Conservation (phyloP, 2,329 filamentous ascomycete species). For the Pestalotiopsis sp. region DNA sequence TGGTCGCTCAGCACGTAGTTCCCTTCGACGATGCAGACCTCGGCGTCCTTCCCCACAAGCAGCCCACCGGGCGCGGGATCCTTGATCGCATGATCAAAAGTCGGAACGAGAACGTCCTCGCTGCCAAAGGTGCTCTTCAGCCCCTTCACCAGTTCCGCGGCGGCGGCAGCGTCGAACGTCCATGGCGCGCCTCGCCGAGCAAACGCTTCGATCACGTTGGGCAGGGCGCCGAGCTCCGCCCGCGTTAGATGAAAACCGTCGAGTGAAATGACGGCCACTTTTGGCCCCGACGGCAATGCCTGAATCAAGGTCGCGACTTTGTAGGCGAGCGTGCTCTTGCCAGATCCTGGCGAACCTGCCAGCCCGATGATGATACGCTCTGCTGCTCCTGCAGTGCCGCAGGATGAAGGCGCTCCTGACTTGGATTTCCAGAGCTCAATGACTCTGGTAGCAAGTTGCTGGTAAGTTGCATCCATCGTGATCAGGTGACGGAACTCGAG, state of each 20-base stretch:
- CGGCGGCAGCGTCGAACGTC: constrained; percentile 32
- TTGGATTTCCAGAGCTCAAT: neutral
- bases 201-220: constrained; percentile 32
- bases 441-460: neutral
- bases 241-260: constrained; percentile 34
- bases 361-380: constrained; percentile 21
- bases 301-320: constrained; percentile 18
- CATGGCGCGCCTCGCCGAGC: constrained; percentile 34
- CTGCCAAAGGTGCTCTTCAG: constrained; percentile 15
- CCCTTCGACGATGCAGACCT: constrained; percentile 26
- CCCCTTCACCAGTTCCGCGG: constrained; percentile 21
- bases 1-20: constrained; percentile 33
- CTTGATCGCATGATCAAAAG: constrained; percentile 27
- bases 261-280: constrained; percentile 25
- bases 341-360: constrained; percentile 25
- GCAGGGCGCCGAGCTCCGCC: constrained; percentile 27
- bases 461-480: constrained; percentile 5
- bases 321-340: constrained; percentile 27
- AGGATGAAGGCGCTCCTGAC: neutral
- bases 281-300: constrained; percentile 6
- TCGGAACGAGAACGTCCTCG: constrained; percentile 19
- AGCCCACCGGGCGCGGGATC: constrained; percentile 23
- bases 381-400: neutral
- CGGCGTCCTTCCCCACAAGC: constrained; percentile 14
- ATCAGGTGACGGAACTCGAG: neutral